These are phyloP conservation scores for Dillenia suffruticosa DNA, from an alignment of 164 flowering plant species.

Conservation along the genomic window DNA sequence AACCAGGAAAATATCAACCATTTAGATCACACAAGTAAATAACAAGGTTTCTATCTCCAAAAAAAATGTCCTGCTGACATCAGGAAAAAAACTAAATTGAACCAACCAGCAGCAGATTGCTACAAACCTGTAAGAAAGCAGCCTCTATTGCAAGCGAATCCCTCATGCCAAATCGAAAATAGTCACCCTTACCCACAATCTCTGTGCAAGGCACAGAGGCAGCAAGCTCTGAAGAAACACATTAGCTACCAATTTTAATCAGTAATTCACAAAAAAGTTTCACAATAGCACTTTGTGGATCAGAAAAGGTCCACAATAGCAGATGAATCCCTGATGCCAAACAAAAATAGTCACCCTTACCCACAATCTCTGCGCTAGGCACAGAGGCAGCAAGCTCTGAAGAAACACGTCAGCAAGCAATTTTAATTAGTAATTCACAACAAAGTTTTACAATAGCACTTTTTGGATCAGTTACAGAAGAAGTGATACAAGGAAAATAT, in stretches of 20 bases:
- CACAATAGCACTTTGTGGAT: background rate
- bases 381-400: slow-evolving; percentile 89
- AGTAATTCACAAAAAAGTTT: background rate
- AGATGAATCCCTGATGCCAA: slow-evolving; percentile 74
- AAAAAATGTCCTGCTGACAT: too few species aligned
- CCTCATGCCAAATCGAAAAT: slow-evolving; percentile 86
- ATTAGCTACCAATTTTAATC: background rate
- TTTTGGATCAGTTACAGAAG: background rate
- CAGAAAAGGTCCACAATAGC: background rate
- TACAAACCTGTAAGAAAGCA: slow-evolving; percentile 81
- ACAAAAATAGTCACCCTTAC: slow-evolving; percentile 87
- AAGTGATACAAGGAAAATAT: too few species aligned
- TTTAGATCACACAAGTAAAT: too few species aligned
- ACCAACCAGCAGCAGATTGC: too few species aligned
- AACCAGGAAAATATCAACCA: too few species aligned
- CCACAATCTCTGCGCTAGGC: slow-evolving; percentile 79
- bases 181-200: slow-evolving; percentile 87
- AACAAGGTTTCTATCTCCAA: too few species aligned
- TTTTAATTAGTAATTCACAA: background rate
- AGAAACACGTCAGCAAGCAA: slow-evolving; percentile 2
- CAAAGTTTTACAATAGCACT: background rate
- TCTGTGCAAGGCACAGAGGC: slow-evolving; percentile 84
- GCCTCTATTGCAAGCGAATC: slow-evolving; percentile 98
- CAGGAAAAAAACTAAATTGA: too few species aligned
- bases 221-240: slow-evolving; percentile 59